These are phyloP conservation scores for Clonostachys solani DNA, from an alignment of 2,329 filamentous ascomycete genomes.

Conservation along the genomic window DNA sequence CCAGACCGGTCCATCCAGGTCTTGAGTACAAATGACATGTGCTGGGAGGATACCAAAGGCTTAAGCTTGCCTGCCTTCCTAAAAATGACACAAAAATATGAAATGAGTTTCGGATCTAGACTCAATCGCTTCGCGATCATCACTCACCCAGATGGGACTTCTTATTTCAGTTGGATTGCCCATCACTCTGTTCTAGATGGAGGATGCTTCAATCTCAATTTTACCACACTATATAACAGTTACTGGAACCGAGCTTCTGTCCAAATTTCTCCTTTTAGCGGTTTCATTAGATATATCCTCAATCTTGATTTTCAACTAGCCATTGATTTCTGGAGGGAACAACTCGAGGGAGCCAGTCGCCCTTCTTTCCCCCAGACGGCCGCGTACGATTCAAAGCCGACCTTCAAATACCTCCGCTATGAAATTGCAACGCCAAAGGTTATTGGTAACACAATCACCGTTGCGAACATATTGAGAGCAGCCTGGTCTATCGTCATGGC, in stretches of 20 bases:
- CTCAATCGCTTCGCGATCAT: slow-evolving; percentile 2
- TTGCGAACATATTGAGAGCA: slow-evolving; percentile 12
- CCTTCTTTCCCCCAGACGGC: not conserved
- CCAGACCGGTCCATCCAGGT: slow-evolving; percentile 1
- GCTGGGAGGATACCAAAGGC: slow-evolving; percentile 1
- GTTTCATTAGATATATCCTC: slow-evolving; percentile 6
- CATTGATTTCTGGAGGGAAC: slow-evolving; percentile 4
- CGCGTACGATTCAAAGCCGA: not conserved
- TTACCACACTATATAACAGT: slow-evolving; percentile 1
- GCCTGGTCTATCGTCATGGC: slow-evolving; percentile 18
- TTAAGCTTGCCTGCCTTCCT: not conserved
- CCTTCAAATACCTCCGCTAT: not conserved
- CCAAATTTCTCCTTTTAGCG: not conserved
- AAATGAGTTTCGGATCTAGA: slow-evolving; percentile 2
- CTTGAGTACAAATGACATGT: slow-evolving; percentile 4
- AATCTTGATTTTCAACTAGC: slow-evolving; percentile 1
- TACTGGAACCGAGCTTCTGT: not conserved
- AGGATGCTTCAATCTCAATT: not conserved
- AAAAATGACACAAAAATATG: not conserved
- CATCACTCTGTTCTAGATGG: slow-evolving; percentile 5
- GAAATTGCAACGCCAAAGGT: not conserved
- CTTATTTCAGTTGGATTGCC: slow-evolving; percentile 1
- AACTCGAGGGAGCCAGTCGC: not conserved
- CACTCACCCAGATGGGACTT: not conserved
- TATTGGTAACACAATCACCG: slow-evolving; percentile 4